Evolutionary conservation across 768 basidiomycete species (phyloP).

Genomic region (Macrolepiota albuminosa): DNA sequence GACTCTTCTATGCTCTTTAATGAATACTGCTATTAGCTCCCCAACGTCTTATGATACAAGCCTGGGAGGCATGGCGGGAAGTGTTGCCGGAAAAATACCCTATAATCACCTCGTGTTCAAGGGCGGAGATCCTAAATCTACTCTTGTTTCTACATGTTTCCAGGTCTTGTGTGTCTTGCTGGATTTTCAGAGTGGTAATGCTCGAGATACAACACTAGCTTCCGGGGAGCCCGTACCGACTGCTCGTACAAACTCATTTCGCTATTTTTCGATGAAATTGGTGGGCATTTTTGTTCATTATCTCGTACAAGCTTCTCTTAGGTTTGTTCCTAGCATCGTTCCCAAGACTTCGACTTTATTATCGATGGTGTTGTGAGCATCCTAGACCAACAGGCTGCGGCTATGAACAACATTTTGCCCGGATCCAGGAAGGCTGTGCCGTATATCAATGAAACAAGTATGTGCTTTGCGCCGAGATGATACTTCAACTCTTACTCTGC

Average conservation of each 20-base stretch:
- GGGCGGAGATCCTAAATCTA: conserved; percentile 74
- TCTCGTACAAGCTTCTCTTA: neutral
- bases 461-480: conserved; percentile 19
- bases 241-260: conserved; percentile 78
- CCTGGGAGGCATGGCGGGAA: conserved; percentile 69
- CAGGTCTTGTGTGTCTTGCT: conserved; percentile 75
- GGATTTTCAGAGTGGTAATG: conserved; percentile 77
- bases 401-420: conserved; percentile 71
- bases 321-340: conserved; percentile 63
- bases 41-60: conserved; percentile 43
- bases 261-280: conserved; percentile 88
- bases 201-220: conserved; percentile 46
- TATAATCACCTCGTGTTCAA: conserved; percentile 91
- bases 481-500: neutral
- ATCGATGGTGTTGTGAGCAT: conserved; percentile 65
- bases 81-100: conserved; percentile 73
- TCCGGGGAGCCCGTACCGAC: conserved; percentile 50
- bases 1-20: conserved; percentile 85
- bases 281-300: conserved; percentile 34
- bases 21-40: conserved; percentile 86
- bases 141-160: conserved; percentile 68
- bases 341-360: conserved; percentile 85
- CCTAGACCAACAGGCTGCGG: conserved; percentile 71
- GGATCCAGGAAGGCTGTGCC: conserved; percentile 82
- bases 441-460: conserved; percentile 79